Evolutionary conservation across 345 rosid species (phyloP).

Genomic region (Eucalyptus sp.): DNA sequence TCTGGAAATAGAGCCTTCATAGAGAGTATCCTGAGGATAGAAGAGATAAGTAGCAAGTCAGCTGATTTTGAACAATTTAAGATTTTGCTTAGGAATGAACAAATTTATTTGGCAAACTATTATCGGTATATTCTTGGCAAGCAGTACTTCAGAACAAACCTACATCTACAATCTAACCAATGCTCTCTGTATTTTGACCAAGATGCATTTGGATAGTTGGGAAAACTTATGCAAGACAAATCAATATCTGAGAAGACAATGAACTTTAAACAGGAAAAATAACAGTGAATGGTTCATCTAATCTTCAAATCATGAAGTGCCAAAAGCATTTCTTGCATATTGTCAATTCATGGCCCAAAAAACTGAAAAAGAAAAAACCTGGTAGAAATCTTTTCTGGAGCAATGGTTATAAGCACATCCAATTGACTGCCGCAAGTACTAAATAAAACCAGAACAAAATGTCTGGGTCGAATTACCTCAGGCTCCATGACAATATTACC

Average conservation of each 20-base stretch:
- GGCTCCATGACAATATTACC: conserved; percentile 84
- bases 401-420: not conserved
- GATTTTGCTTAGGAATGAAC: not conserved
- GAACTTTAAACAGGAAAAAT: not conserved
- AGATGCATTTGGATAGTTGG: not conserved
- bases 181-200: not conserved
- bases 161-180: not conserved
- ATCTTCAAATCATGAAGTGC: not conserved
- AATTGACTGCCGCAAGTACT: not conserved
- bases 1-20: conserved; percentile 71
- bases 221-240: not conserved
- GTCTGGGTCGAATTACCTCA: conserved; percentile 31
- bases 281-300: not conserved
- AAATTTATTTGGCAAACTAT: not conserved
- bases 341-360: not conserved
- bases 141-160: not conserved
- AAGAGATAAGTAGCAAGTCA: not conserved
- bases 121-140: not conserved
- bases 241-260: not conserved
- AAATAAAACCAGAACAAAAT: not conserved
- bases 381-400: not conserved
- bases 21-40: conserved; percentile 51
- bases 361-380: not conserved
- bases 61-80: not conserved
- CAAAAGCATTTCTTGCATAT: not conserved